These are phyloP conservation scores for Cyberlindnera xishuangbannaensis DNA, from an alignment of 805 yeast species.

Conservation along the genomic window DNA sequence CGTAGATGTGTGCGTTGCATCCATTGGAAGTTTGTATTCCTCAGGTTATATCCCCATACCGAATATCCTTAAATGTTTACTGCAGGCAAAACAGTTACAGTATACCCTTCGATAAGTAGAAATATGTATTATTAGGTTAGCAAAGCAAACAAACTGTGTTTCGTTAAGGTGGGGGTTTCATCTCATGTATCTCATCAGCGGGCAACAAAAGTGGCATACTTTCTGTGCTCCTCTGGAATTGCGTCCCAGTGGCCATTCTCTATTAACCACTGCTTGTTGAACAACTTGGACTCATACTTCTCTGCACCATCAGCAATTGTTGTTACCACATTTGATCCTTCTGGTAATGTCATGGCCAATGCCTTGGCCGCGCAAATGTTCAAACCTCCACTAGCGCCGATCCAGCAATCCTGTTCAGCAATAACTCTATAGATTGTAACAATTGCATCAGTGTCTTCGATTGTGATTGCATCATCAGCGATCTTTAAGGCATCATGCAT, in stretches of 20 bases:
- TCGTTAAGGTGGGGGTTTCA: no score
- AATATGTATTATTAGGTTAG: no score
- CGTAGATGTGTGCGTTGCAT: no score
- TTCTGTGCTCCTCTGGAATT: slow-evolving; percentile 15
- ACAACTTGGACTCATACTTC: slow-evolving; percentile 20
- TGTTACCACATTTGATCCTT: slow-evolving; percentile 23
- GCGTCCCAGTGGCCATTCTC: slow-evolving; percentile 22
- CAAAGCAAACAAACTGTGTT: no score
- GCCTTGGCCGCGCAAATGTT: slow-evolving; percentile 20
- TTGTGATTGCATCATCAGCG: slow-evolving; percentile 19
- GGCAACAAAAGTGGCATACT: slow-evolving; percentile 14
- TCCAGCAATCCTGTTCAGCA: slow-evolving; percentile 16
- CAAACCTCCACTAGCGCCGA: slow-evolving; percentile 24
- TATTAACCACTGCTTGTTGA: slow-evolving; percentile 17
- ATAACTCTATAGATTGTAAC: slow-evolving; percentile 14
- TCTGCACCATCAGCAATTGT: slow-evolving; percentile 23
- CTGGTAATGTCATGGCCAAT: slow-evolving; percentile 20
- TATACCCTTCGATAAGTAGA: no score
- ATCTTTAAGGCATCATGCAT: slow-evolving; percentile 17
- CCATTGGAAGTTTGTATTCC: no score
- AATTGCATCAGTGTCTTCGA: slow-evolving; percentile 18
- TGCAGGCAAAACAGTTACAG: no score
- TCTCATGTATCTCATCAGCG: no score
- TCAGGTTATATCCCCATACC: no score
- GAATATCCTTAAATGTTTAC: no score